Evolutionary conservation across 2,329 filamentous ascomycete genomes (phyloP), one percentile per base, ranked within the genome.

Genomic region (Aquanectria penicillioides): DNA sequence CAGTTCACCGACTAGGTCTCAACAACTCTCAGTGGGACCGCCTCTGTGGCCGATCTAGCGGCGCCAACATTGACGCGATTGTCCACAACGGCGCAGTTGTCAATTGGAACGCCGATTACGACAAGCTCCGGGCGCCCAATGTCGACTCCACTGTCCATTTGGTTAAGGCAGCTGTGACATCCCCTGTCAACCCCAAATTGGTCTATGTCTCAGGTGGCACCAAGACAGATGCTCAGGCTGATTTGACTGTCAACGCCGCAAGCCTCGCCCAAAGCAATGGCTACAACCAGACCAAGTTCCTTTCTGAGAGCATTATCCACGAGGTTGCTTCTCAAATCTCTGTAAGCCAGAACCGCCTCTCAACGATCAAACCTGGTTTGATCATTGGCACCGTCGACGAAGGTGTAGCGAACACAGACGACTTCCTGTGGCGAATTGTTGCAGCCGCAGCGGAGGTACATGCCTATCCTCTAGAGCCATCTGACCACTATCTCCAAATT

Each of bases 1-100:
- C 87, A n/a, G 83, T 91, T 69, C 85, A 88, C 2, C 83, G 85
- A 11, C 86, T 97, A 11, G 93, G 92, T 7, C 77, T 97, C 17
- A 81, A 83, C 6, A 80, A 86, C 10, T 77, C 78, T 2, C 79
- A 79, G 3, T 96, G 91, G 89, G 79, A 88, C 41, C 79, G 77
- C 9, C 72, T 97, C 5, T 13, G 10, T n/a, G 50, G 43, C 12
- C 4, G 18, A 2, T 13, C 49, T n/a, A 43, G 8, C 6, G 80
- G 83, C 3, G 77, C 87, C 5, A 81, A 87, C 33, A 89, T 89
- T 1, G 91, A 96, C 69, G 83, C 88, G 2, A 80, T 93, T 7
- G 84, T 93, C 28, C 90, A 97, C 79, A 97, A 97, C 71, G 94
- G 92, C 40, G 92, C 92, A 13, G 80, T 83, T 31, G 88, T 91